Conservation (phyloP, 2,329 filamentous ascomycete genomes). For the Cyphellophora attinorum region DNA sequence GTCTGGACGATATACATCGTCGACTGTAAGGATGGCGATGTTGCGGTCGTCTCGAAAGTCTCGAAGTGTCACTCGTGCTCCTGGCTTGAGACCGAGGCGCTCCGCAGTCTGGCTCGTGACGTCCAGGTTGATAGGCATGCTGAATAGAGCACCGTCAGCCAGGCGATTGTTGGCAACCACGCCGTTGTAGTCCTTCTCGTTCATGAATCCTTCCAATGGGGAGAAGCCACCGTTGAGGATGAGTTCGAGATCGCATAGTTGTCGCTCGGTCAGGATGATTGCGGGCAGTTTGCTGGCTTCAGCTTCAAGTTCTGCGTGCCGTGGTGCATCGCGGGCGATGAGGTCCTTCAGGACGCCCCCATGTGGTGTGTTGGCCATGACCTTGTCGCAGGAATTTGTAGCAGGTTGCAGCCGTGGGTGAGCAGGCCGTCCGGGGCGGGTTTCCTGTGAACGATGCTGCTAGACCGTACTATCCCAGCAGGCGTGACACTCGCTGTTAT, state of each 20-base stretch:
- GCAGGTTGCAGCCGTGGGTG: no score
- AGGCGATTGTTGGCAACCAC: constrained; percentile 86
- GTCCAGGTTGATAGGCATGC: constrained; percentile 94
- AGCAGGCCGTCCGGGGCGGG: no score
- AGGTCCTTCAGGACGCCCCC: constrained; percentile 97
- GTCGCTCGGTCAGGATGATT: constrained; percentile 77
- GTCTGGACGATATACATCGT: constrained; percentile 91
- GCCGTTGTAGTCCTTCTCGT: constrained; percentile 88
- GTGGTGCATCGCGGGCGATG: constrained; percentile 80
- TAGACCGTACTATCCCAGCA: no score
- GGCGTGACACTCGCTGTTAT: no score
- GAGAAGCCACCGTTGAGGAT: constrained; percentile 97
- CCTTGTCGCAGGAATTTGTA: no score
- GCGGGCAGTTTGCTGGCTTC: constrained; percentile 85
- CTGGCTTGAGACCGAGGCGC: constrained; percentile 64
- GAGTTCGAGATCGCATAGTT: constrained; percentile 94
- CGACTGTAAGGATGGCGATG: constrained; percentile 87
- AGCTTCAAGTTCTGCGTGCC: constrained; percentile 65
- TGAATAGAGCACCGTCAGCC: constrained; percentile 80
- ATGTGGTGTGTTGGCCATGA: constrained; percentile 55
- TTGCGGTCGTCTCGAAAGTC: constrained; percentile 96
- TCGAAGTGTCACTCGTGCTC: constrained; percentile 74
- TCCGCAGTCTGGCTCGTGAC: constrained; percentile 66
- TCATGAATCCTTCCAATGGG: constrained; percentile 96
- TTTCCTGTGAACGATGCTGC: no score